These are phyloP conservation scores for Zygosaccharomyces gambellarensis DNA, from an alignment of 805 yeast genomes.

Conservation along the genomic window DNA sequence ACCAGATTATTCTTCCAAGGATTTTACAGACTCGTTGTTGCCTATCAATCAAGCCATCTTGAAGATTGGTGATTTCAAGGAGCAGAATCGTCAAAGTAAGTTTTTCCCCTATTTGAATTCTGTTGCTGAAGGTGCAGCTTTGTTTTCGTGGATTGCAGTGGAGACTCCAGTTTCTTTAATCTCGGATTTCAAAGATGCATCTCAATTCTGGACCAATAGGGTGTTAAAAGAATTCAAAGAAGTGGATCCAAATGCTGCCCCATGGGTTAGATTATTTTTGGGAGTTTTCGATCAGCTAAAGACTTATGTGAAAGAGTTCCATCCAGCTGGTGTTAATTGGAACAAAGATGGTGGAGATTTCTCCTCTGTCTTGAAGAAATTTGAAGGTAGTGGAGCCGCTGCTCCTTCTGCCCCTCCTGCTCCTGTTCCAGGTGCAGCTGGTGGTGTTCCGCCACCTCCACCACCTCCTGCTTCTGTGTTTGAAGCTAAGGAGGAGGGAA, in stretches of 20 bases:
- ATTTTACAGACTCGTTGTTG: slow-evolving; percentile 49
- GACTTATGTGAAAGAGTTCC: slow-evolving; percentile 68
- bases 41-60: slow-evolving; percentile 65
- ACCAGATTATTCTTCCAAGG: slow-evolving; percentile 55
- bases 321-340: slow-evolving; percentile 85
- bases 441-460: slow-evolving; percentile 37
- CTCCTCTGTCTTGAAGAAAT: slow-evolving; percentile 32
- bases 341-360: slow-evolving; percentile 55
- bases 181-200: slow-evolving; percentile 81
- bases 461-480: slow-evolving; percentile 53
- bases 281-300: slow-evolving; percentile 64
- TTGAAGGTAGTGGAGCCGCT: slow-evolving; percentile 11
- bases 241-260: slow-evolving; percentile 58
- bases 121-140: slow-evolving; percentile 83
- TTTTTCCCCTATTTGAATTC: slow-evolving; percentile 71
- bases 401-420: slow-evolving; percentile 26
- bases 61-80: slow-evolving; percentile 61
- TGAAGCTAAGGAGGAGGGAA: slow-evolving; percentile 35
- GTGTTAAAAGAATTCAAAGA: slow-evolving; percentile 81
- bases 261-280: slow-evolving; percentile 74
- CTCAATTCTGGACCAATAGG: slow-evolving; percentile 92
- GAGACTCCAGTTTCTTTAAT: slow-evolving; percentile 71
- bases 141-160: slow-evolving; percentile 83
- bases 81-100: slow-evolving; percentile 64
- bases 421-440: slow-evolving; percentile 26